Conservation (phyloP, 495 filamentous ascomycete species). For the Aspergillus wentii region DNA sequence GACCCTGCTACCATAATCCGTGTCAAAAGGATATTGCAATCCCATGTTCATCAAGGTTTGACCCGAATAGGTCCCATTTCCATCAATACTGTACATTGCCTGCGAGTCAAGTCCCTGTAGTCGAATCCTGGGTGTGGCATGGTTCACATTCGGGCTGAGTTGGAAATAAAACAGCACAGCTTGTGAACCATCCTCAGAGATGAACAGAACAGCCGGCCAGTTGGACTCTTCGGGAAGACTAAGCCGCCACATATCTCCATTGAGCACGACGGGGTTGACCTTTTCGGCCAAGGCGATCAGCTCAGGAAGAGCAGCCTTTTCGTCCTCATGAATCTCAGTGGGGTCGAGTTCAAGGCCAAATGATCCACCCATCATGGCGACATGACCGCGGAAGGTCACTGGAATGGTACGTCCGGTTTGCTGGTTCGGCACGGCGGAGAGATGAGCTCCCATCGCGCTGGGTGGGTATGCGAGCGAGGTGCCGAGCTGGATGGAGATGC, state of each 20-base stretch:
- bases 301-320: slow-evolving; percentile 38
- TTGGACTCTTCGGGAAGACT: slow-evolving; percentile 48
- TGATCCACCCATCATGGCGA: slow-evolving; percentile 55
- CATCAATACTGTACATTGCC: slow-evolving; percentile 38
- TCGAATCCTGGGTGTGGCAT: slow-evolving; percentile 35
- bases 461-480: slow-evolving; percentile 51
- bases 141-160: slow-evolving; percentile 36
- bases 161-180: slow-evolving; percentile 49
- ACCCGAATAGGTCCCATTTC: slow-evolving; percentile 35
- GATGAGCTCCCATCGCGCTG: slow-evolving; percentile 51
- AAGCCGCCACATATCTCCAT: slow-evolving; percentile 47
- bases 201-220: slow-evolving; percentile 50
- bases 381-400: slow-evolving; percentile 46
- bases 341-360: slow-evolving; percentile 53
- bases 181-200: slow-evolving; percentile 34
- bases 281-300: slow-evolving; percentile 42
- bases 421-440: slow-evolving; percentile 49
- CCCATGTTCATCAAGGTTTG: slow-evolving; percentile 47
- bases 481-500: slow-evolving; percentile 51
- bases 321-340: slow-evolving; percentile 31
- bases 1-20: slow-evolving; percentile 39
- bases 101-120: slow-evolving; percentile 40
- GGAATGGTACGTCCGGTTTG: slow-evolving; percentile 44
- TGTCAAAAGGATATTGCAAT: slow-evolving; percentile 29
- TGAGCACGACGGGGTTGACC: slow-evolving; percentile 46